Evolutionary conservation across 257 asterid genomes (phyloP).

Genomic region (Penstemon davidsonii): DNA sequence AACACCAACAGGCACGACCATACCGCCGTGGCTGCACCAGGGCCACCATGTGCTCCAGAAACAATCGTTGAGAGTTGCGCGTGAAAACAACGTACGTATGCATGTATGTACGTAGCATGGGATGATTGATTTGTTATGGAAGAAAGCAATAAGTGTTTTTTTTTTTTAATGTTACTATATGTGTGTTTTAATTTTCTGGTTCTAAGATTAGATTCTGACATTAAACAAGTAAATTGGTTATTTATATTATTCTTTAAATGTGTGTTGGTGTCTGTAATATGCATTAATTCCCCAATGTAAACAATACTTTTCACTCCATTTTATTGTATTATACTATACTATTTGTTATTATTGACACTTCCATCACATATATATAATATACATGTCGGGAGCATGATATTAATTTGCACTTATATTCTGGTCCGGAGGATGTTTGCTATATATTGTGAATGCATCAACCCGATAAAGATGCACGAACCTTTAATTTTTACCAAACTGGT

Average conservation of each 20-base stretch:
- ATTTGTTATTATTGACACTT: too few relatives aligned
- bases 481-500: too few relatives aligned
- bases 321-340: background rate
- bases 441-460: too few relatives aligned
- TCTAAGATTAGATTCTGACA: background rate
- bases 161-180: background rate
- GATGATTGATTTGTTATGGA: background rate
- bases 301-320: too few relatives aligned
- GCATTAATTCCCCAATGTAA: background rate
- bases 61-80: constrained; percentile 28
- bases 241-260: background rate
- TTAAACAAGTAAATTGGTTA: background rate
- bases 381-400: too few relatives aligned
- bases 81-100: too few relatives aligned
- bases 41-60: constrained; percentile 47
- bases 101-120: background rate
- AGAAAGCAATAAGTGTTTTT: background rate
- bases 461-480: too few relatives aligned
- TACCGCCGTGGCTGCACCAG: constrained; percentile 54
- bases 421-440: too few relatives aligned
- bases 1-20: constrained; percentile 43
- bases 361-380: too few relatives aligned
- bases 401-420: too few relatives aligned
- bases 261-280: background rate
- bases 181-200: too few relatives aligned